Evolutionary conservation across 257 asterid genomes (phyloP), one percentile per base, ranked within the genome.

Genomic region (Forsythia suspensa): DNA sequence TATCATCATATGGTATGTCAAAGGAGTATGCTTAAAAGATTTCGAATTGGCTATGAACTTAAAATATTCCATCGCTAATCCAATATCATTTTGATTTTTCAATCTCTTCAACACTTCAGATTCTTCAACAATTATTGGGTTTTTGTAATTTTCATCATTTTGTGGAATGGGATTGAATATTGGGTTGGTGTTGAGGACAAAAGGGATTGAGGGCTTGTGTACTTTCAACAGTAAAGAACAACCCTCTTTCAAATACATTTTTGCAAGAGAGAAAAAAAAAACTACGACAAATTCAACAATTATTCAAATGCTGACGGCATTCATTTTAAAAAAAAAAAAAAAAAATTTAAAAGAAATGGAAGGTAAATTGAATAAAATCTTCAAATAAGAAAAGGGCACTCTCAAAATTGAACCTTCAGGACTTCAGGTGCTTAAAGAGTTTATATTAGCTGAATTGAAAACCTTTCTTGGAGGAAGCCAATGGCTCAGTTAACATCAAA

Each of bases 171-270:
- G 20, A 73, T 74, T 83, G 41, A 83, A 76, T 29, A 48, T 9
- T 46, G 91, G 87, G 84, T 83, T 85, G 76, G 89, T 80, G 87
- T 85, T 79, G 40, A 92, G 89, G 68, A 94, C 85, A 77, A 92
- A 89, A 41, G 96, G 97, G 63, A 84, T 77, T 18, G 91, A 88
- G 71, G 87, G 92, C 79, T 88, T 94, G n/a, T 69, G 90, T 80
- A 80, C 85, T 90, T 85, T 92, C 10, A 92, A 80, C 89, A 90
- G 24, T 39, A 92, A 81, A 29, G 92, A 87, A 71, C 97, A 87
- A 21, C 97, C 94, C 78, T 86, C 94, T 84, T 88, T 94, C 89
- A 94, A 77, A 82, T 85, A 85, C 96, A 92, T 88, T 13, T 59
- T 80, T 74, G 70, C 78, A 24, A 29, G 38, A 36, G 15, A 46